Conservation (phyloP, 1,284 basidiomycete species). For the Xerocomus minutiporus region DNA sequence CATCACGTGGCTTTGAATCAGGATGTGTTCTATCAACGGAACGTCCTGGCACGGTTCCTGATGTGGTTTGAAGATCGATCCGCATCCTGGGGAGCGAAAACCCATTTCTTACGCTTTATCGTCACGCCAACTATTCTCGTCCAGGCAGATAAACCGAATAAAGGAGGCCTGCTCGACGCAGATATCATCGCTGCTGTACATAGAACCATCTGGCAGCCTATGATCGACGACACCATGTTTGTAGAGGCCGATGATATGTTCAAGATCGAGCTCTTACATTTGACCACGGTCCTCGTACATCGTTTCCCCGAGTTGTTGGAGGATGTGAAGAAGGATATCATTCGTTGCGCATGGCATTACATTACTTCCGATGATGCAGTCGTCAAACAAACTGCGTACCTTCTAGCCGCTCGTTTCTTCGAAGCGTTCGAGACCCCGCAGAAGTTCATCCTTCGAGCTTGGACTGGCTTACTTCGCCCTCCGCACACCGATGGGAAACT, state of each 20-base stretch:
- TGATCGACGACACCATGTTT: conserved; percentile 58
- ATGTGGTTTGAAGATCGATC: conserved; percentile 73
- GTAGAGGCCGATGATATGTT: conserved; percentile 72
- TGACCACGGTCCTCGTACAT: conserved; percentile 89
- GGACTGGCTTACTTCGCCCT: conserved; percentile 87
- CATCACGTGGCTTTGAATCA: conserved; percentile 72
- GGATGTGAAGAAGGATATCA: conserved; percentile 88
- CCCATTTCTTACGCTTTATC: conserved; percentile 81
- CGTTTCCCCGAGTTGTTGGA: conserved; percentile 75
- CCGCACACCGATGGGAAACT: conserved; percentile 78
- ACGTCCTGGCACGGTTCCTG: conserved; percentile 82
- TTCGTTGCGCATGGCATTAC: conserved; percentile 93
- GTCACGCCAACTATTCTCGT: conserved; percentile 87
- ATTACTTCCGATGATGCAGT: conserved; percentile 84
- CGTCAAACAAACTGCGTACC: conserved; percentile 92
- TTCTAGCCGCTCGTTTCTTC: conserved; percentile 94
- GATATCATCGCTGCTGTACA: conserved; percentile 72
- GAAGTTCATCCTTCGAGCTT: conserved; percentile 94
- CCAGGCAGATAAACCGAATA: conserved; percentile 57
- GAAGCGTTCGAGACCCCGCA: conserved; percentile 85
- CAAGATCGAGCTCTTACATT: conserved; percentile 86
- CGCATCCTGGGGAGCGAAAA: conserved; percentile 77
- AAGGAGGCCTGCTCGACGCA: conserved; percentile 61
- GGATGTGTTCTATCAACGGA: conserved; percentile 69
- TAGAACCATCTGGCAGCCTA: conserved; percentile 75